phyloP scores from a whole-genome alignment of 192 early-diverging fungal genomes.

The Haplosporangium gracile region DNA sequence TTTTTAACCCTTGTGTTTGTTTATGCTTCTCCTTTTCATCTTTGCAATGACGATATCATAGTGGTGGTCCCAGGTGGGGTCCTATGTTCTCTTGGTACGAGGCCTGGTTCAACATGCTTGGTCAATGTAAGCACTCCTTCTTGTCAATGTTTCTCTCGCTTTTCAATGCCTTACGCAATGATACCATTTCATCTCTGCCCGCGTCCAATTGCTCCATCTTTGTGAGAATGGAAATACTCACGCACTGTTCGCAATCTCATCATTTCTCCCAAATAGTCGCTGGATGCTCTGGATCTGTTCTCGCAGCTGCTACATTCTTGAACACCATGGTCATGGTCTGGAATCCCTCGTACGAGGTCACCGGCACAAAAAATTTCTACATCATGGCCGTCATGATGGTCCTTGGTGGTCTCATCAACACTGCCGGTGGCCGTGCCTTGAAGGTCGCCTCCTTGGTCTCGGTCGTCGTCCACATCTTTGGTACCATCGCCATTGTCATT shows the following conservation, averaged over 20 bases:
- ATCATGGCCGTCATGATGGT: slow-evolving; percentile 29
- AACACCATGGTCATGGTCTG: slow-evolving; percentile 21
- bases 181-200: not conserved
- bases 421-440: slow-evolving; percentile 28
- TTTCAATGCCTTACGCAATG: not conserved
- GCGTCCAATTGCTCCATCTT: not conserved
- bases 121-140: slow-evolving; percentile 24
- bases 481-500: slow-evolving; percentile 21
- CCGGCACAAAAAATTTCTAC: slow-evolving; percentile 27
- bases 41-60: not conserved
- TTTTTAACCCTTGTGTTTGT: not conserved
- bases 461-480: slow-evolving; percentile 24
- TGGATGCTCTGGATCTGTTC: slow-evolving; percentile 37
- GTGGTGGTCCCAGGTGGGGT: slow-evolving; percentile 41
- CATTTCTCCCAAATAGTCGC: slow-evolving; percentile 8
- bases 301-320: slow-evolving; percentile 27
- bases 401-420: slow-evolving; percentile 25
- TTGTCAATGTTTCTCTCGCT: not conserved
- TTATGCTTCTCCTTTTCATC: not conserved
- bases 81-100: slow-evolving; percentile 46
- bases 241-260: not conserved
- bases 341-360: not conserved
- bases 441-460: slow-evolving; percentile 32
- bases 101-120: slow-evolving; percentile 52
- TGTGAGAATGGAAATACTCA: not conserved